Evolutionary conservation across 2,329 filamentous ascomycete genomes (phyloP), one percentile per base, ranked within the genome.

Genomic region (Claviceps purpurea): DNA sequence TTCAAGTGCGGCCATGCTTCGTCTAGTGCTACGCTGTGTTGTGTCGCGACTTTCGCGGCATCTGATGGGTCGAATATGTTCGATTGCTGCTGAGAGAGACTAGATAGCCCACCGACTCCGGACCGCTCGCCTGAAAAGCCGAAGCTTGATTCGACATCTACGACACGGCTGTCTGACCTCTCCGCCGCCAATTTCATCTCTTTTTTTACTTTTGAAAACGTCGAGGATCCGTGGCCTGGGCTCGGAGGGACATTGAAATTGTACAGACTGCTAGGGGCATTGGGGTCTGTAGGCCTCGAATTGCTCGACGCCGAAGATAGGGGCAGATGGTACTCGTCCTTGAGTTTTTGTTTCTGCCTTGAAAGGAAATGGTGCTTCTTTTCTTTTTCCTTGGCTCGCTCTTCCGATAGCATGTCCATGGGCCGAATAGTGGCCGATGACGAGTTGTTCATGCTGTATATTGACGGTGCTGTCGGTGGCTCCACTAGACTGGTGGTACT

Each of bases 1-100:
- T 85, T 89, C 18, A 93, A 67, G 53, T 86, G 80, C 0, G 87
- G 86, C 87, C 87, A 93, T 5, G 87, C 88, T 65, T 93, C 87
- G 58, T 93, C 87, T 40, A 76, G 62, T 24, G 79, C 79, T 76
- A 89, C 82, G 59, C 84, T 85, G 58, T 82, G 79, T 14, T 87
- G 70, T 1, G 84, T 82, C 30, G 63, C 65, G 2, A 68, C 82
- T 58, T 77, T 81, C 43, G 68, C 68, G 11, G 76, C 68, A 58
- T 83, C 80, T 20, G 76, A 66, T 10, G 74, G 66, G 50, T 83
- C 79, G 47, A 76, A 75, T 43, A 76, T 64, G 20, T 70, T 68
- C 14, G 72, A 43, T 14, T 43, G 68, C 49, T 68, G 64, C 46
- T 70, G 70, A 7, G 68, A 64, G 20, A 71, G 62, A 13, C 72